phyloP scores from a whole-genome alignment of 2,329 filamentous ascomycete species.

The Arthrobotrys sphaeroides region DNA sequence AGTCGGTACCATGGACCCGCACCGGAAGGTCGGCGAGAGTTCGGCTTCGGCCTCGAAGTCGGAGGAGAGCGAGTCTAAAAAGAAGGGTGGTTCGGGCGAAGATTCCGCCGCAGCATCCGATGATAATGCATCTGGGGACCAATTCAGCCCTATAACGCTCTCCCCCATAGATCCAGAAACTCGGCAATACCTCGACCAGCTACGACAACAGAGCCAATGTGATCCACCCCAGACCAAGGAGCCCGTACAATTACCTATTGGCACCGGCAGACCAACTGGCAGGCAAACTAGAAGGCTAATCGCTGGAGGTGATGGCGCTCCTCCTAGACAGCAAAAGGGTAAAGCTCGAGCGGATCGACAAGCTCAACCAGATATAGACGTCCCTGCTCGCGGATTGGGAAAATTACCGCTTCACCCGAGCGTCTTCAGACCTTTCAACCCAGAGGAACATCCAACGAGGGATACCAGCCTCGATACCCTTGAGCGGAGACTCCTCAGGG shows the following conservation, averaged over 20 bases:
- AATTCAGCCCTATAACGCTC: too few species aligned
- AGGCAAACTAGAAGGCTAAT: background rate
- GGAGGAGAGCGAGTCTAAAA: too few species aligned
- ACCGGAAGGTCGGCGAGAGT: too few species aligned
- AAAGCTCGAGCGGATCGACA: too few species aligned
- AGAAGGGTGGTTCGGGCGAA: too few species aligned
- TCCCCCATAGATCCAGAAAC: background rate
- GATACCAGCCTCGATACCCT: background rate
- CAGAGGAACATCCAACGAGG: background rate
- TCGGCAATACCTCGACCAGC: background rate
- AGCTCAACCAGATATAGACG: too few species aligned
- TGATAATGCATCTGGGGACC: too few species aligned
- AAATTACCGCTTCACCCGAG: background rate
- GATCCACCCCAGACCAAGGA: background rate
- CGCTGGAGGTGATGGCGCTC: too few species aligned
- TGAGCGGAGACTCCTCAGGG: background rate
- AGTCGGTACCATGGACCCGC: too few species aligned
- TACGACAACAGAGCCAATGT: background rate
- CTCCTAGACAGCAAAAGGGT: background rate
- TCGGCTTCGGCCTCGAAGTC: too few species aligned
- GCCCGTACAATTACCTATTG: background rate
- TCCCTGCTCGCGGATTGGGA: too few species aligned
- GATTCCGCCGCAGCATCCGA: too few species aligned
- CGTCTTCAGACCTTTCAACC: background rate
- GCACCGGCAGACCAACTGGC: background rate